Conservation (phyloP, 192 early-diverging fungal genomes). For the Backusella sp. region DNA sequence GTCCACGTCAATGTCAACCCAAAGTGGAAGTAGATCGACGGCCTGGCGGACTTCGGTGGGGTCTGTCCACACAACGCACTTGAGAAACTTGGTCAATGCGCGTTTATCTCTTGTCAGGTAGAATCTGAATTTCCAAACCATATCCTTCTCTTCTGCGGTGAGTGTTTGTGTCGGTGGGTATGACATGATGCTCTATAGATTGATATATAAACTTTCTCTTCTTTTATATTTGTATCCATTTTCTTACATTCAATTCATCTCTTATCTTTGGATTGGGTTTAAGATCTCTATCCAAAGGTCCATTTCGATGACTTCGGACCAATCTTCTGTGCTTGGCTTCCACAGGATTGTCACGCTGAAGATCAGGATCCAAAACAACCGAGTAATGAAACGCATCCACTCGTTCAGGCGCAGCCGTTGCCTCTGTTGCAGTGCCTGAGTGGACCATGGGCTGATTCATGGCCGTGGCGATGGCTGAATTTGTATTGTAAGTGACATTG, state of each 20-base stretch:
- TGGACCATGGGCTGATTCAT: conserved; percentile 15
- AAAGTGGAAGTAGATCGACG: conserved; percentile 77
- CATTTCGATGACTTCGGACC: conserved; percentile 86
- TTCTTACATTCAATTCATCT: conserved; percentile 88
- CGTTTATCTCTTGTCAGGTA: conserved; percentile 93
- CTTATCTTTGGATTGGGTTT: conserved; percentile 97
- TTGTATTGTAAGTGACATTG: conserved; percentile 1
- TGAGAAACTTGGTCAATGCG: conserved; percentile 97
- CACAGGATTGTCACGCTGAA: conserved; percentile 87
- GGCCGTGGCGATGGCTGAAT: conserved; percentile 15
- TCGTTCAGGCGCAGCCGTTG: not conserved
- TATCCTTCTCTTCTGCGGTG: conserved; percentile 85
- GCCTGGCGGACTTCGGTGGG: conserved; percentile 90
- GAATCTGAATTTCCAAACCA: conserved; percentile 98
- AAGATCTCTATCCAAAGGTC: conserved; percentile 87
- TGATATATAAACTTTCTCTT: not conserved
- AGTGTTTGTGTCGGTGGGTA: conserved; percentile 91
- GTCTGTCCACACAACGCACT: conserved; percentile 95
- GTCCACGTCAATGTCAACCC: conserved; percentile 93
- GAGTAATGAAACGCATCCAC: conserved; percentile 17
- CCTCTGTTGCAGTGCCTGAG: not conserved
- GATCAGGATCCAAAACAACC: conserved; percentile 80
- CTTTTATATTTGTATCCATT: too few species aligned
- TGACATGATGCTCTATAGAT: conserved; percentile 73
- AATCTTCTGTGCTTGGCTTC: conserved; percentile 93